Base-by-base conservation (phyloP, 179 eudicot species). In the Corrigiola litoralis region DNA sequence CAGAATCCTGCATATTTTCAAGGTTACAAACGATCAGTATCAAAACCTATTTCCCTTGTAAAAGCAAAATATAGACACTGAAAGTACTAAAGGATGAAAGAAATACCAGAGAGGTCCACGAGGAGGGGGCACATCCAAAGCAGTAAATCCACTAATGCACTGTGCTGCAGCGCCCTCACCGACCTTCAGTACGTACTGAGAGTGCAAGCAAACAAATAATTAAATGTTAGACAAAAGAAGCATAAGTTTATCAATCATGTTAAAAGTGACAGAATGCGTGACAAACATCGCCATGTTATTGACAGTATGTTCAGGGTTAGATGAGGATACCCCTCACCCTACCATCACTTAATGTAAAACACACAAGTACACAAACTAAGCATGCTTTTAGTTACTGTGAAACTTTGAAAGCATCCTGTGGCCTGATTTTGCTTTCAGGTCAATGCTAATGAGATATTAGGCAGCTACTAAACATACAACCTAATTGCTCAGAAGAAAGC, bases 81-180 rank as follows among this genome's bases (percentile, higher is more conserved):
- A 11, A 28, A 20, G 28, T 18, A 42, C 63, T 40, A 5, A 53
- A 13, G 32, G 28, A 3, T 34, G 27, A 16, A 44, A 3, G 32
- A 51, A 51, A 56, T 87, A 91, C 97, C 96, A 91, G 52, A 91
- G 82, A 41, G 97, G 97, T 58, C 97, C 97, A 31, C 84, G 97
- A 61, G 94, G 90, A 69, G 92, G 97, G 25, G 95, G 79, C 31
- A 88, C 75, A 66, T 90, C 97, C 57, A 91, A 48, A 65, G 97
- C 85, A 1, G 79, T 83, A 72, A 91, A 91, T 53, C 97, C 97
- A 55, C 97, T 91, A 10, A 91, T 84, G 75, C 97, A 91, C 71
- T 85, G 92, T 12, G 89, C 84, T 31, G 74, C 73, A 3, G 72
- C 62, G 46, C 85, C 90, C 63, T 84, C 88, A 11, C 97, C 97